Conservation (phyloP, 106 monocot genomes). For the Apostasia shenzhenica region DNA sequence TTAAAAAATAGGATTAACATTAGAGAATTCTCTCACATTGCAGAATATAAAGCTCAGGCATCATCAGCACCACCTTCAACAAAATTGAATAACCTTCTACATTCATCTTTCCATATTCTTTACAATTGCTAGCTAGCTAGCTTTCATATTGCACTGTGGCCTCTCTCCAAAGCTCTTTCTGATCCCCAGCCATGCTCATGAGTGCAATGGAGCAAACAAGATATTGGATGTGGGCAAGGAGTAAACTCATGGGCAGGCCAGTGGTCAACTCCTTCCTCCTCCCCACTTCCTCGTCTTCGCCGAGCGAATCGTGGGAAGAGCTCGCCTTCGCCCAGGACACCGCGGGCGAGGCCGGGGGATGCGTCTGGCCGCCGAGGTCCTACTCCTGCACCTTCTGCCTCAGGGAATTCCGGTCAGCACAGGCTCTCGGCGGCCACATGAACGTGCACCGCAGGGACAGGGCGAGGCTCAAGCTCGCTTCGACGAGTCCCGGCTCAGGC, state of each 20-base stretch:
- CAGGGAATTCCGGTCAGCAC: conserved; percentile 75
- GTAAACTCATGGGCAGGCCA: conserved; percentile 17
- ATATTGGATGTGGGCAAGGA: conserved; percentile 44
- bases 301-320: conserved; percentile 54
- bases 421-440: conserved; percentile 83
- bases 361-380: conserved; percentile 71
- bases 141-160: too few species aligned
- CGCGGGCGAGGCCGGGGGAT: conserved; percentile 35
- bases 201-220: conserved; percentile 35
- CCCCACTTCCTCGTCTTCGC: not conserved
- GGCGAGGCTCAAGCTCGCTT: conserved; percentile 52
- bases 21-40: too few species aligned
- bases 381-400: conserved; percentile 76
- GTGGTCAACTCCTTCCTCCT: not conserved
- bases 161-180: not conserved
- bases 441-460: conserved; percentile 80
- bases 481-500: not conserved
- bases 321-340: conserved; percentile 62
- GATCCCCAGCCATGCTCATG: conserved; percentile 11
- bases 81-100: too few species aligned
- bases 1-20: too few species aligned
- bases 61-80: too few species aligned
- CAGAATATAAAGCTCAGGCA: too few species aligned
- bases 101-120: too few species aligned
- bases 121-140: too few species aligned